Conservation (phyloP, 768 basidiomycete genomes). For the Leccinum incarnatum region DNA sequence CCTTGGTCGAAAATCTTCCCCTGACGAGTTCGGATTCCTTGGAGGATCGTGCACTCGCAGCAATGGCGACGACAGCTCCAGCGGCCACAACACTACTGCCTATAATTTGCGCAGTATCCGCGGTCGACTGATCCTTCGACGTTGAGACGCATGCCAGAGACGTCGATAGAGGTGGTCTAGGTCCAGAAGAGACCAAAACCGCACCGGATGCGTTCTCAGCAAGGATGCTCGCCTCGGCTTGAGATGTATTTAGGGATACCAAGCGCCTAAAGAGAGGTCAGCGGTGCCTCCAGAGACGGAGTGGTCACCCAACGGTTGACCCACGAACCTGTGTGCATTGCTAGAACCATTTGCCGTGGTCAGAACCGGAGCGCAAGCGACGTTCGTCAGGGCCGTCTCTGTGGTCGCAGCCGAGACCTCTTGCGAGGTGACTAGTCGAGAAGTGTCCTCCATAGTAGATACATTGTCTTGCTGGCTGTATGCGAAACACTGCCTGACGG, state of each 20-base stretch:
- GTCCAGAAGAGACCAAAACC: not conserved
- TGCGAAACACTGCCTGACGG: not conserved
- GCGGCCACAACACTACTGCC: not conserved
- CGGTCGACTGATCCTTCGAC: not conserved
- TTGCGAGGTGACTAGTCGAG: not conserved
- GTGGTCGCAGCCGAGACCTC: not conserved
- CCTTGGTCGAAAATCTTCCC: not conserved
- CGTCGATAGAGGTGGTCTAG: too few relatives aligned
- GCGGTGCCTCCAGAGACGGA: not conserved
- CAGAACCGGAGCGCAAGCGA: not conserved
- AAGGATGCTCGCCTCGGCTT: not conserved
- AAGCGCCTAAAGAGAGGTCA: not conserved
- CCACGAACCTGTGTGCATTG: constrained; percentile 6
- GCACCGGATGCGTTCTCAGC: not conserved
- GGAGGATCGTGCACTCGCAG: not conserved
- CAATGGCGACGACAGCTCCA: not conserved
- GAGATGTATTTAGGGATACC: not conserved
- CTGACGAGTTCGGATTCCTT: not conserved
- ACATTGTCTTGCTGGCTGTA: not conserved
- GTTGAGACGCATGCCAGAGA: not conserved
- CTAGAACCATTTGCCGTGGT: not conserved
- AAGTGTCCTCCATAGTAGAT: not conserved
- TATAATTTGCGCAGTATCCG: not conserved
- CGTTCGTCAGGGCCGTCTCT: not conserved
- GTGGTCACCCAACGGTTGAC: not conserved